These are phyloP conservation scores for Hysterangium stoloniferum DNA, from an alignment of 768 basidiomycete genomes.

Conservation along the genomic window DNA sequence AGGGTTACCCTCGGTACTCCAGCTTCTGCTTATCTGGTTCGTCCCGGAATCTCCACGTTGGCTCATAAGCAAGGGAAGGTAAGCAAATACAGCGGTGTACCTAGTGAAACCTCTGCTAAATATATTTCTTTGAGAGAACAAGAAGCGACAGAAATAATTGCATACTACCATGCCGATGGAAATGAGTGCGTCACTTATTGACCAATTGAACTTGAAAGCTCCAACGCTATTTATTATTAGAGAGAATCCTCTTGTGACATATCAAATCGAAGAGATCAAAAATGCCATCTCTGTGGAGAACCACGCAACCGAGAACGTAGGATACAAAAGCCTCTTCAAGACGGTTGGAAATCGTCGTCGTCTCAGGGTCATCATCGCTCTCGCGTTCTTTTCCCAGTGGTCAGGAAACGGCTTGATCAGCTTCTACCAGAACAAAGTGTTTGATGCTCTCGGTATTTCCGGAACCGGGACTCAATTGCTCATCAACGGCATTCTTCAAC, in stretches of 20 bases:
- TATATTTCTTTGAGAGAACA: too few relatives aligned
- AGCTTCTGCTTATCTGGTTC: conserved; percentile 27
- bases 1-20: conserved; percentile 23
- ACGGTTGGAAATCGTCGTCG: conserved; percentile 25
- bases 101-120: too few relatives aligned
- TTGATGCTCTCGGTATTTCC: background rate
- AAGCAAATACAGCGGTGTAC: too few relatives aligned
- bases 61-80: conserved; percentile 25
- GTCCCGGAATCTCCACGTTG: conserved; percentile 34
- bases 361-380: conserved; percentile 22
- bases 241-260: conserved; percentile 47
- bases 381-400: conserved; percentile 57
- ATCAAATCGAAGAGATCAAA: conserved; percentile 60
- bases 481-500: conserved; percentile 46
- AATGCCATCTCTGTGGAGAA: conserved; percentile 28
- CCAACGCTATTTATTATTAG: too few relatives aligned
- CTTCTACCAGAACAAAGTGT: background rate
- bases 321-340: conserved; percentile 21
- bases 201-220: too few relatives aligned
- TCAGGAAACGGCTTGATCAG: conserved; percentile 47
- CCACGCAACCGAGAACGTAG: conserved; percentile 2
- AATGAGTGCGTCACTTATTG: conserved; percentile 17
- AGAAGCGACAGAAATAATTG: conserved; percentile 29
- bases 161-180: conserved; percentile 35
- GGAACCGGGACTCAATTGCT: conserved; percentile 36